Base-by-base conservation (phyloP, 2,329 filamentous ascomycete species). In the Penicillium sp. region DNA sequence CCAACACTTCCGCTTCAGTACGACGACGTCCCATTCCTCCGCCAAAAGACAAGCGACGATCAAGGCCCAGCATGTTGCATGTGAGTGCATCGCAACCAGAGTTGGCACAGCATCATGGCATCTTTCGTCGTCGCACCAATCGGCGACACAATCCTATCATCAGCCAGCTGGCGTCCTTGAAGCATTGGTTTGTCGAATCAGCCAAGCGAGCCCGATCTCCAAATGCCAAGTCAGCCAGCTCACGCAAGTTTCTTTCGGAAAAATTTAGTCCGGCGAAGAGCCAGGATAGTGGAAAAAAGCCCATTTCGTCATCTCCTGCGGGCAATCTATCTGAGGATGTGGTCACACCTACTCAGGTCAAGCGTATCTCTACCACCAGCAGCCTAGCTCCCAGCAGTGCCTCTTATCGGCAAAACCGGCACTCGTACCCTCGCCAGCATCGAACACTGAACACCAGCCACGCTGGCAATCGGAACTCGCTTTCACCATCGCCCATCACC, bases 401-500 rank as follows among this genome's bases (percentile, higher is more conserved):
- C 25, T 75, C 72, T 3, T 74, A 74, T 54, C 68, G 67, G 25
- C 69, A 73, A 47, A 67, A 73, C 43, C 66, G 72, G n/a, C 69
- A 74, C 46, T 74, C 72, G 18, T 75, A 69, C 33, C 66, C 67
- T 43, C 71, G 71, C 7, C 67, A 70, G 45, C 63, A 69, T 33
- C 67, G 71, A 33, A 62, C 65, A 28, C 44, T 72, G 28, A 74
- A 67, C 45, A 70, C 66, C n/a, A 61, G 64, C 31, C 60, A 65
- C 46, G 63, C 64, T 16, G 65, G 63, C 53, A 69, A 76, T 54
- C 83, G 90, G 14, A 88, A 90, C 54, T 96, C 91, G 0, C 75
- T 95, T 9, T 95, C 90, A 0, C 94, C 94, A 0, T 87, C 86
- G 2, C 92, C 94, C 0, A 72, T 96, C 36, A 97, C 94, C 0